Percentiles rank a stretch among this genome's conserved stretches.
Evolutionary conservation across 352 stramenopile species (phyloP).

Genomic region (Phytophthora hybrid): DNA sequence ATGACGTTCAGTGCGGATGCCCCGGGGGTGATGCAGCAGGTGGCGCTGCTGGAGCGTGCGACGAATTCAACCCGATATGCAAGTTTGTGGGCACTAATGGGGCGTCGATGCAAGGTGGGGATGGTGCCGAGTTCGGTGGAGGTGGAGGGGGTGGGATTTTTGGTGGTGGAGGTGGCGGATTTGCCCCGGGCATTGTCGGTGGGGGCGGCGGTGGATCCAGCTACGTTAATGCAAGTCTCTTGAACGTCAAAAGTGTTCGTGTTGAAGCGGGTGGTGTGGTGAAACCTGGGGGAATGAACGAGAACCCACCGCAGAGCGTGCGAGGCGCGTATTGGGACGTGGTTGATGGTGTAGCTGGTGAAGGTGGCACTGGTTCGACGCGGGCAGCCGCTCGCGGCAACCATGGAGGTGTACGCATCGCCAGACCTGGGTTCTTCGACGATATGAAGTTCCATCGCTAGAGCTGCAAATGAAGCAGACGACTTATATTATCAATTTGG

Average conservation of each 20-base stretch:
- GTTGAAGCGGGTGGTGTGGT: conserved; percentile 47
- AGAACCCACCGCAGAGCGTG: conserved; percentile 63
- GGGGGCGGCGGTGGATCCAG: conserved; percentile 73
- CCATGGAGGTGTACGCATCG: conserved; percentile 71
- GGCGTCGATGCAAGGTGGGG: conserved; percentile 60
- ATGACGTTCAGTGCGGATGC: conserved; percentile 63
- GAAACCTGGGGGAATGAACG: conserved; percentile 57
- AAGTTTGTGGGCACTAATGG: conserved; percentile 66
- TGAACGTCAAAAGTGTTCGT: conserved; percentile 54
- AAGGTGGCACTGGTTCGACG: conserved; percentile 57
- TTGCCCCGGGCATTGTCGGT: conserved; percentile 75
- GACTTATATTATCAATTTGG: neutral
- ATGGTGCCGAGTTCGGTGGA: conserved; percentile 78
- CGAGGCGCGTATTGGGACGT: conserved; percentile 65
- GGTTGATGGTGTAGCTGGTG: conserved; percentile 60
- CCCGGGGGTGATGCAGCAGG: conserved; percentile 50
- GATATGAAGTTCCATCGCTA: conserved; percentile 79
- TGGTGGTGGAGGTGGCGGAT: conserved; percentile 72
- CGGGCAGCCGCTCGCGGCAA: conserved; percentile 48
- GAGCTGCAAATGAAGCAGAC: neutral
- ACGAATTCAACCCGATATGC: conserved; percentile 69
- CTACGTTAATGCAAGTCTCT: conserved; percentile 54
- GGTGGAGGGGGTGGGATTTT: conserved; percentile 72
- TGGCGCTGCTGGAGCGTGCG: conserved; percentile 59
- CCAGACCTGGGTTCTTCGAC: conserved; percentile 69